These are phyloP conservation scores for Piper longum DNA, from an alignment of 164 flowering plant species.

Conservation along the genomic window DNA sequence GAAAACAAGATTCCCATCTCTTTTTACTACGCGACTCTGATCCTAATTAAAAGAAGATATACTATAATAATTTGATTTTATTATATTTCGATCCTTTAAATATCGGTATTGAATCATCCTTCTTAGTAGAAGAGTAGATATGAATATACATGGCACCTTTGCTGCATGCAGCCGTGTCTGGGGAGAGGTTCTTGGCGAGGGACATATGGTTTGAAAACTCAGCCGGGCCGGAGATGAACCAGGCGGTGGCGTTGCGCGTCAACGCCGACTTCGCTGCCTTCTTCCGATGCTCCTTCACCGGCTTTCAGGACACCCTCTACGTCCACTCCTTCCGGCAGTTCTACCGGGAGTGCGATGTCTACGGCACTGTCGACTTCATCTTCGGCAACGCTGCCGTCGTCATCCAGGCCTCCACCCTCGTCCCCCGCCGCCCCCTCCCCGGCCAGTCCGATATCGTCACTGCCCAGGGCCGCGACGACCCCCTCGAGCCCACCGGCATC, in stretches of 20 bases:
- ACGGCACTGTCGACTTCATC: constrained; percentile 70
- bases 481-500: constrained; percentile 57
- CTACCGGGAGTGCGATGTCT: constrained; percentile 64
- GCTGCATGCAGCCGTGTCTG: constrained; percentile 48
- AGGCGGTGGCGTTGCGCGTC: constrained; percentile 75
- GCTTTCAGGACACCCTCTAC: constrained; percentile 72
- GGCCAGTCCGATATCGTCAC: constrained; percentile 59
- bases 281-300: constrained; percentile 41
- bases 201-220: constrained; percentile 67
- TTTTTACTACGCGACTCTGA: too few species aligned
- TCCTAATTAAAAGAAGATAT: too few species aligned
- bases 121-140: too few species aligned
- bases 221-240: constrained; percentile 65
- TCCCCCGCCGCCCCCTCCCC: constrained; percentile 43
- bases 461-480: constrained; percentile 48
- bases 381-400: constrained; percentile 81
- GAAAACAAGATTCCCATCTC: too few species aligned
- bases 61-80: too few species aligned
- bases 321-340: constrained; percentile 77
- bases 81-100: too few species aligned
- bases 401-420: constrained; percentile 51
- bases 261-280: constrained; percentile 59
- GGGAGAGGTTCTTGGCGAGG: constrained; percentile 68
- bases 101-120: too few species aligned
- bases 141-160: too few species aligned